Evolutionary conservation across 768 basidiomycete genomes (phyloP).

Genomic region (Pholiota conissans): DNA sequence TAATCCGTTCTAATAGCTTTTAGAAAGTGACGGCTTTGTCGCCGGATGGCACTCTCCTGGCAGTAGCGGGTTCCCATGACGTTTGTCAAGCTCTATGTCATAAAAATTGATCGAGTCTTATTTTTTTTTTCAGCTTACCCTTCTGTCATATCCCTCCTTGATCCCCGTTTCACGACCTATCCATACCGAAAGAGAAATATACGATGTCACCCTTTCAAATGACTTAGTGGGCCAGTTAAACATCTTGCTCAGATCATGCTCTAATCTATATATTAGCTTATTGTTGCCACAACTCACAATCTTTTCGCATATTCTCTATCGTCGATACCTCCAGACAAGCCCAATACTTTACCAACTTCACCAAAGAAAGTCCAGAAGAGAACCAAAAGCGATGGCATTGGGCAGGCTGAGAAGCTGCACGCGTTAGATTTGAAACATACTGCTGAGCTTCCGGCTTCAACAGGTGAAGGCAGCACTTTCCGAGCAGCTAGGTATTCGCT

Average conservation of each 20-base stretch:
- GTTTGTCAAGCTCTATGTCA: conserved; percentile 43
- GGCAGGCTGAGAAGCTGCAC: conserved; percentile 15
- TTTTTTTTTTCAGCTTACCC: conserved; percentile 44
- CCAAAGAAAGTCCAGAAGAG: conserved; percentile 44
- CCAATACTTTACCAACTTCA: conserved; percentile 9
- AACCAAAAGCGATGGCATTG: conserved; percentile 25
- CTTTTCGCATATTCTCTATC: conserved; percentile 66
- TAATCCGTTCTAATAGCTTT: conserved; percentile 9
- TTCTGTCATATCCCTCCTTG: conserved; percentile 68
- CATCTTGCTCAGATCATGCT: neutral
- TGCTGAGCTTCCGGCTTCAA: conserved; percentile 52
- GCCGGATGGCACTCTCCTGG: conserved; percentile 61
- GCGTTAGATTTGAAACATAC: conserved; percentile 46
- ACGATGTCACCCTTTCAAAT: conserved; percentile 78
- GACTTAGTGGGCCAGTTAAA: conserved; percentile 44
- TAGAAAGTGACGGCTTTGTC: conserved; percentile 91
- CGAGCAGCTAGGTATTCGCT: conserved; percentile 56
- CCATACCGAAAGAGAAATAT: conserved; percentile 75
- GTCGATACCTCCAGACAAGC: conserved; percentile 12
- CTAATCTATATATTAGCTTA: conserved; percentile 44
- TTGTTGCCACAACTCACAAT: conserved; percentile 64
- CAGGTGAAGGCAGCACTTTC: conserved; percentile 58
- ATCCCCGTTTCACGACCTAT: conserved; percentile 47
- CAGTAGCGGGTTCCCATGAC: conserved; percentile 71
- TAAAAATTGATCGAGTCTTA: conserved; percentile 2